Evolutionary conservation across 2,329 filamentous ascomycete species (phyloP).

Genomic region (Myriosclerotinia scirpicola): DNA sequence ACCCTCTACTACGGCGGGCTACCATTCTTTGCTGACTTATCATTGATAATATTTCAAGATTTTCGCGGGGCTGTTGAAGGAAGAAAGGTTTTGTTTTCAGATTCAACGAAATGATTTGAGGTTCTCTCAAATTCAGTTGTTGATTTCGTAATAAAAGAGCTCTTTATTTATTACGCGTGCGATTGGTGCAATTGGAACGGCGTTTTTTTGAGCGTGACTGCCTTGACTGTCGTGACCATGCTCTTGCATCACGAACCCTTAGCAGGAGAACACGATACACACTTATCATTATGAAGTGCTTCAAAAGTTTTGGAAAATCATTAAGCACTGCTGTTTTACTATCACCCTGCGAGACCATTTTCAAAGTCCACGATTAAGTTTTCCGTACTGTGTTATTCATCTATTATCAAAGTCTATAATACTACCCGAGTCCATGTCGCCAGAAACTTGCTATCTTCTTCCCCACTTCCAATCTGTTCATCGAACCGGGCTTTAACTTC

Average conservation of each 20-base stretch:
- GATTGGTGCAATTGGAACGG: not conserved
- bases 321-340: too few species aligned
- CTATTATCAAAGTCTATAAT: too few species aligned
- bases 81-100: not conserved
- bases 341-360: too few species aligned
- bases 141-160: not conserved
- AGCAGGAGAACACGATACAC: not conserved
- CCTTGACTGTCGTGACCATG: not conserved
- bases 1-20: not conserved
- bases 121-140: not conserved
- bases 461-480: not conserved
- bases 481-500: not conserved
- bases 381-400: too few species aligned
- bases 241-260: accelerated
- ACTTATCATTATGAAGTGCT: too few species aligned
- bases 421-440: too few species aligned
- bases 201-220: not conserved
- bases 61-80: not conserved
- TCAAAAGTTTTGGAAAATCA: too few species aligned
- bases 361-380: too few species aligned
- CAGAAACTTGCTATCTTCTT: not conserved
- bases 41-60: not conserved
- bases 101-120: not conserved
- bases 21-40: not conserved
- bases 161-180: not conserved